Evolutionary conservation across 768 basidiomycete species (phyloP).

Genomic region (Boletales sp.): DNA sequence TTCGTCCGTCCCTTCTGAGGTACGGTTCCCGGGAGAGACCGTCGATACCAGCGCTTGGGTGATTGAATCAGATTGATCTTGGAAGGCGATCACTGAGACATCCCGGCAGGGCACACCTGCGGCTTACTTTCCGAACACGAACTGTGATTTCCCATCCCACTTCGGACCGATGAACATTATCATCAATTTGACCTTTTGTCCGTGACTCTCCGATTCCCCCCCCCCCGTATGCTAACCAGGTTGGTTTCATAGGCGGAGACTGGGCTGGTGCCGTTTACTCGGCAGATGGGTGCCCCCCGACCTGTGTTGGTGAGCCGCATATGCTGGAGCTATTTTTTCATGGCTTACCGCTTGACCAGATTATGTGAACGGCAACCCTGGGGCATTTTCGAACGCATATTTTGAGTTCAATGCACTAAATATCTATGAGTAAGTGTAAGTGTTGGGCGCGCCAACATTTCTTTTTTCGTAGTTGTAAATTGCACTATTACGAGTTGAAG

Average conservation of each 20-base stretch:
- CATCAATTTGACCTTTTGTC: too few relatives aligned
- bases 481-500: neutral
- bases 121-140: too few relatives aligned
- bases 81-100: too few relatives aligned
- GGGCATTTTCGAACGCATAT: conserved; percentile 15
- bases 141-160: too few relatives aligned
- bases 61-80: too few relatives aligned
- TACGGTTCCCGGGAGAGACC: conserved; percentile 18
- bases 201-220: too few relatives aligned
- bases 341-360: conserved; percentile 37
- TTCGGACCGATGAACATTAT: too few relatives aligned
- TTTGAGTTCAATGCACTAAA: conserved; percentile 24
- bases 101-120: too few relatives aligned
- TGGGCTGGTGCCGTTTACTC: conserved; percentile 26
- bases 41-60: too few relatives aligned
- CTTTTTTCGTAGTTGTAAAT: too few relatives aligned
- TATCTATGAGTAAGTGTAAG: conserved; percentile 16
- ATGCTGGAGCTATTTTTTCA: neutral
- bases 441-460: neutral
- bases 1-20: conserved; percentile 32
- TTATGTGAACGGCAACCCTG: conserved; percentile 41
- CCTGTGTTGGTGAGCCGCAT: conserved; percentile 24
- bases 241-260: conserved; percentile 22
- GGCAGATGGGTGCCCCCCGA: conserved; percentile 22
- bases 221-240: neutral